These are phyloP conservation scores for Diutina rugosa DNA, from an alignment of 1,139 yeast genomes.

Conservation along the genomic window DNA sequence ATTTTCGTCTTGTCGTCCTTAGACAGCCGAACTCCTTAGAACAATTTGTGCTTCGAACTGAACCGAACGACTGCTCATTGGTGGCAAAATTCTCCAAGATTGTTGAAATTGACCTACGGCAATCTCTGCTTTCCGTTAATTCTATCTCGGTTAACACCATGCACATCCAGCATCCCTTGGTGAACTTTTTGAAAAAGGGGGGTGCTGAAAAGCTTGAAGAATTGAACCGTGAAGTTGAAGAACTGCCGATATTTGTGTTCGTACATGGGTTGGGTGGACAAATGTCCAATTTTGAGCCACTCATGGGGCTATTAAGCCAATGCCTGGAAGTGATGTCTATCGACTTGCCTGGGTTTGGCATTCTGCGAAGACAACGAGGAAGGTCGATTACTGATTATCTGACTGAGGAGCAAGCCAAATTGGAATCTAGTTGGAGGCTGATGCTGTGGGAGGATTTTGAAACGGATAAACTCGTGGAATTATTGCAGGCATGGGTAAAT, in stretches of 20 bases:
- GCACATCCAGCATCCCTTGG: slow-evolving; percentile 43
- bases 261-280: slow-evolving; percentile 76
- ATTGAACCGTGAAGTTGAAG: slow-evolving; percentile 19
- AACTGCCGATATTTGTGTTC: slow-evolving; percentile 46
- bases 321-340: slow-evolving; percentile 51
- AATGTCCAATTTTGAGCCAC: slow-evolving; percentile 55
- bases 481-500: slow-evolving; percentile 26
- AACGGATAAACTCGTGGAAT: slow-evolving; percentile 35
- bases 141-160: slow-evolving; percentile 26
- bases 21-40: slow-evolving; percentile 21
- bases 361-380: slow-evolving; percentile 16
- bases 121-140: slow-evolving; percentile 16
- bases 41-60: slow-evolving; percentile 21
- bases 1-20: not conserved
- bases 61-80: slow-evolving; percentile 44
- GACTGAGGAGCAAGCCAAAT: slow-evolving; percentile 12
- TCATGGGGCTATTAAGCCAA: slow-evolving; percentile 52
- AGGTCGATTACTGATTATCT: slow-evolving; percentile 11
- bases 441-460: slow-evolving; percentile 33
- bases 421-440: slow-evolving; percentile 16
- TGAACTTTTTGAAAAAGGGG: slow-evolving; percentile 23
- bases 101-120: slow-evolving; percentile 19
- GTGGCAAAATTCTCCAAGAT: slow-evolving; percentile 34
- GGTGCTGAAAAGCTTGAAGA: slow-evolving; percentile 18
- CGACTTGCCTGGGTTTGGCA: slow-evolving; percentile 72